Percentiles rank a stretch among this genome's conserved stretches.
Conservation (phyloP, 2,329 filamentous ascomycete genomes). For the Taxawa tesnikishii region DNA sequence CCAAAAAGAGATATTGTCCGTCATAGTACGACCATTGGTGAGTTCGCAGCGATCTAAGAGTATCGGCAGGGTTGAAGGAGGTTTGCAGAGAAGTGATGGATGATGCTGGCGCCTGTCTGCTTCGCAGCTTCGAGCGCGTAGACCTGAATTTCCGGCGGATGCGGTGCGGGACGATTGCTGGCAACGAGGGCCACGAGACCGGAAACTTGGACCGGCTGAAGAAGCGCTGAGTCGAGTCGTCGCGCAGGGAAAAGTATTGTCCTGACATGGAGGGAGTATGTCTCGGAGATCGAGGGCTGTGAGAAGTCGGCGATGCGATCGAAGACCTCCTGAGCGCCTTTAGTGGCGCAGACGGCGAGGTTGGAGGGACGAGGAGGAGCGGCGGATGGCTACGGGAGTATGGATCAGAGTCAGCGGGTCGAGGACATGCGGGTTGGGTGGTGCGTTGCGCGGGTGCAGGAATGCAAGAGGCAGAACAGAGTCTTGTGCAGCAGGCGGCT, state of each 20-base stretch:
- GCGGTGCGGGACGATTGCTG: slow-evolving; percentile 48
- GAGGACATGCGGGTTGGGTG: no score
- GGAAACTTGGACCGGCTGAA: slow-evolving; percentile 30
- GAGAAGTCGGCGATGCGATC: no score
- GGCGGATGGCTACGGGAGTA: no score
- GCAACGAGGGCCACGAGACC: slow-evolving; percentile 34
- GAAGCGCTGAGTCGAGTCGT: slow-evolving; percentile 22
- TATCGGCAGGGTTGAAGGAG: slow-evolving; percentile 70
- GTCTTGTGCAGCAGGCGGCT: no score
- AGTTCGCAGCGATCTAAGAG: slow-evolving; percentile 59
- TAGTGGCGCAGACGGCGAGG: no score
- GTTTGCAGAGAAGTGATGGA: slow-evolving; percentile 67
- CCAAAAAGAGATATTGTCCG: slow-evolving; percentile 68
- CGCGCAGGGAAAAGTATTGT: slow-evolving; percentile 10
- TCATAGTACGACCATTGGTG: slow-evolving; percentile 77
- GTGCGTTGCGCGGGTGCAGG: no score
- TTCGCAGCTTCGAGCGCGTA: slow-evolving; percentile 51
- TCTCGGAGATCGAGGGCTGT: no score
- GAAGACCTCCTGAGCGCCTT: no score
- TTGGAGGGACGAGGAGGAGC: no score
- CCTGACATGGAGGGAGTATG: slow-evolving; percentile 3
- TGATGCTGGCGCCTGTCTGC: slow-evolving; percentile 53
- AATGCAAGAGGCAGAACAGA: no score
- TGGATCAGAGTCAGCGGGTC: no score
- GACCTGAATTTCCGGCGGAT: slow-evolving; percentile 53